Percentiles rank a stretch among this genome's conserved stretches.
phyloP scores from a whole-genome alignment of 163 green algal genomes.

The Chlorella variabilis region DNA sequence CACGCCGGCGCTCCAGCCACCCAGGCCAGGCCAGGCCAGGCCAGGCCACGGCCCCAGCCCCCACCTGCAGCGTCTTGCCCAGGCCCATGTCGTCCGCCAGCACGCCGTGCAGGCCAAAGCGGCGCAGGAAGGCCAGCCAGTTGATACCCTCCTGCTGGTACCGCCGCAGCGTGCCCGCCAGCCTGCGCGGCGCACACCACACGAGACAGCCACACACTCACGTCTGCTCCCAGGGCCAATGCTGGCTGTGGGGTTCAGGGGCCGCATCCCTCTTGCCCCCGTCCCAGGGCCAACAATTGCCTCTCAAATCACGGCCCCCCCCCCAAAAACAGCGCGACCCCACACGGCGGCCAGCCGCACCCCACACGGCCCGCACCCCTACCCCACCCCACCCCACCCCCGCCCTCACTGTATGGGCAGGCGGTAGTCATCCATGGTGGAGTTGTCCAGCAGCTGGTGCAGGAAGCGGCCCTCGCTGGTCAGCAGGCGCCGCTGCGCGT shows the following conservation, averaged over 20 bases:
- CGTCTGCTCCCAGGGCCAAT: no score
- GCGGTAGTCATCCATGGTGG: slow-evolving; percentile 51
- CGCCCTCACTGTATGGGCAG: slow-evolving; percentile 28
- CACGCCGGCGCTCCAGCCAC: background rate
- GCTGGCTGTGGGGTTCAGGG: no score
- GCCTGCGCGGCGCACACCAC: slow-evolving; percentile 58
- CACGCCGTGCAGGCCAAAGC: slow-evolving; percentile 94
- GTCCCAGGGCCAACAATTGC: no score
- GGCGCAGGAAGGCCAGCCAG: slow-evolving; percentile 97
- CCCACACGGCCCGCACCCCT: background rate
- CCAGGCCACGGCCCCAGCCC: background rate
- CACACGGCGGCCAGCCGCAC: no score
- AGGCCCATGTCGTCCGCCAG: slow-evolving; percentile 98
- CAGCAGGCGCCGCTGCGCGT: slow-evolving; percentile 57
- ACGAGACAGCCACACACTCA: no score
- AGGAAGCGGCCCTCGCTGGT: slow-evolving; percentile 81
- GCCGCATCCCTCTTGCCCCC: no score
- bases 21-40: background rate
- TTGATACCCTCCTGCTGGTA: slow-evolving; percentile 89
- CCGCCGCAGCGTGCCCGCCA: slow-evolving; percentile 49
- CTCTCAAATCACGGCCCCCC: no score
- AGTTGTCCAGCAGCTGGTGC: slow-evolving; percentile 90
- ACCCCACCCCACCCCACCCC: background rate
- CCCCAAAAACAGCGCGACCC: no score
- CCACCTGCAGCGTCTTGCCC: slow-evolving; percentile 87